These are phyloP conservation scores for Aspergillus terreus DNA, from an alignment of 2,329 filamentous ascomycete species.

Conservation along the genomic window DNA sequence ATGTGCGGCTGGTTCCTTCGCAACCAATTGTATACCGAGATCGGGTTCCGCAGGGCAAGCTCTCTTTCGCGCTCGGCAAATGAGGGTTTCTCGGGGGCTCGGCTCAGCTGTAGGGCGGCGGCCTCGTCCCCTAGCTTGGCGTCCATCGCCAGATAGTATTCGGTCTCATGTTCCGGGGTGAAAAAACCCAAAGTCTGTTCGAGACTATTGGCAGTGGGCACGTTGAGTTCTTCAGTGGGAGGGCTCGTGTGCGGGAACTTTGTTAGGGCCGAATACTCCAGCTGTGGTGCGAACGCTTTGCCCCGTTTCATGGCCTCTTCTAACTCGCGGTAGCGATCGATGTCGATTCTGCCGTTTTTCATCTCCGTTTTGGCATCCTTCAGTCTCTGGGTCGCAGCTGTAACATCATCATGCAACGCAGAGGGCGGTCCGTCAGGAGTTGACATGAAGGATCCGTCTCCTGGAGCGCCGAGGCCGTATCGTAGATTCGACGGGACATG, in stretches of 20 bases:
- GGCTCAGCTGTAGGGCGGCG: constrained; percentile 52
- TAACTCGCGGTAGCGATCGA: constrained; percentile 34
- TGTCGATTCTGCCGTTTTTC: constrained; percentile 32
- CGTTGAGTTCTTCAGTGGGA: constrained; percentile 11
- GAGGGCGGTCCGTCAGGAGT: constrained; percentile 37
- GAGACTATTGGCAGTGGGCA: constrained; percentile 17
- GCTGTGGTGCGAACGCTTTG: constrained; percentile 35
- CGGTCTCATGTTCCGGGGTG: constrained; percentile 41
- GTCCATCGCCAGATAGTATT: constrained; percentile 41
- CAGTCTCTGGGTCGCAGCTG: constrained; percentile 32
- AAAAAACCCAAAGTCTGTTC: constrained; percentile 41
- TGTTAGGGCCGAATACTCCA: constrained; percentile 30
- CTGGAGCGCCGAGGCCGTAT: constrained; percentile 60
- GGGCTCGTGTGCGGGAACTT: constrained; percentile 28
- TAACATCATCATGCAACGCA: constrained; percentile 31
- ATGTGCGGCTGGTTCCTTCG: constrained; percentile 78
- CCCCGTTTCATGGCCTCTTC: constrained; percentile 38
- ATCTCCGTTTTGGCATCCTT: constrained; percentile 38
- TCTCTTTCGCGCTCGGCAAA: constrained; percentile 54
- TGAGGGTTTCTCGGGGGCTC: constrained; percentile 31
- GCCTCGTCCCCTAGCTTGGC: constrained; percentile 37
- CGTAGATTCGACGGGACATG: constrained; percentile 73
- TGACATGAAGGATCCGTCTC: constrained; percentile 46
- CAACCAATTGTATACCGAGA: constrained; percentile 94
- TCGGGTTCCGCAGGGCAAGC: constrained; percentile 68